Base-by-base conservation (phyloP, 2,329 filamentous ascomycete genomes). In the Trichophyton mentagrophytes region DNA sequence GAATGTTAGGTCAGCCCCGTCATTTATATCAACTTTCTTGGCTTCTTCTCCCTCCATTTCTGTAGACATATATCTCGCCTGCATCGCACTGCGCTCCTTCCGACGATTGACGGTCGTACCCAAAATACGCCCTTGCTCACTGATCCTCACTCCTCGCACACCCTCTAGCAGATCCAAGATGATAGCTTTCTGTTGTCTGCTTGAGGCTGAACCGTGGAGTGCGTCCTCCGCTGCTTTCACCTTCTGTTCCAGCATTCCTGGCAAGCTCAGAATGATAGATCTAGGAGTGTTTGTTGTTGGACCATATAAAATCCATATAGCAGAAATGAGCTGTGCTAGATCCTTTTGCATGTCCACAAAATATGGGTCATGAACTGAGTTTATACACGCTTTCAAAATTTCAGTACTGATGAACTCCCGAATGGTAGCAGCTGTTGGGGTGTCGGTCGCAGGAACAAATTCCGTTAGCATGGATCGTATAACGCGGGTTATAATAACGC, bases 321-420 rank as follows among this genome's bases (percentile, higher is more conserved):
- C 83, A 0, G 91, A 91, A 64, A 99, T 96, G 42, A 97, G 79
- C 22, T 85, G 83, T 0, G 90, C 92, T 22, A 99, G 80, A 58
- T 99, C 91, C 70, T 91, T 92, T 69, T 99, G 93, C 64, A 95
- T 83, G 66, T 99, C 93, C 38, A 96, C 91, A 73, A 97, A 99
- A 73, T 97, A 96, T 0, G 90, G 86, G 66, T 99, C 93, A 74
- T 97, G 89, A 58, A 99, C 84, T 1, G 89, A 95, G 1, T 86
- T 89, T 70, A 96, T 89, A 68, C 88, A 92, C 0, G 90, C 90
- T 76, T 91, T 89, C 57, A 99, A 82, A 1, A 97, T 89, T 66
- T 96, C 88, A 3, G 85, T 85, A 59, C 86, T 90, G 69, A 97
- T 91, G 73, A 91, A 99, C 69, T 96, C 90, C 59, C 91, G 85